Base-by-base conservation (phyloP, 2,329 filamentous ascomycete genomes). In the Cladosporium oxysporum region DNA sequence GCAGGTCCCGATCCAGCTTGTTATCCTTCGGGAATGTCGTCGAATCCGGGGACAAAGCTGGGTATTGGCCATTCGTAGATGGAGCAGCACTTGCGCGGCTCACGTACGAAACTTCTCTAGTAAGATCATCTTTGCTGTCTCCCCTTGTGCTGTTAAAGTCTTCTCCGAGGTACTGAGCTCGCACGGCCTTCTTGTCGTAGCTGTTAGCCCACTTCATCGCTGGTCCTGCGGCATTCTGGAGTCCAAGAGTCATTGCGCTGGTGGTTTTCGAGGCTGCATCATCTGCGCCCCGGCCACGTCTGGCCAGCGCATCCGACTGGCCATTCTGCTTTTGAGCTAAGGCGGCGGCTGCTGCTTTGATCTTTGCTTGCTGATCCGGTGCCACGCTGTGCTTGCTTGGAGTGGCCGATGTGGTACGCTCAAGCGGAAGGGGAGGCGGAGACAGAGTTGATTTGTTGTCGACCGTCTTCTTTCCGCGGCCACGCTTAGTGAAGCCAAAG, bases 201-300 rank as follows among this genome's bases (percentile, higher is more conserved):
- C 93, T 93, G 78, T 85, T 94, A 35, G 94, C 92, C 95, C 95
- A 99, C 78, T 97, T 96, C 89, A 99, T 90, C 1, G 95, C 95
- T 28, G 93, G 91, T 10, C 91, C 95, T 21, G 93, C 94, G 76
- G 97, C 95, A 62, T 85, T 92, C 73, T 93, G 84, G 68, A 98
- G 90, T 75, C 97, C 93, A 57, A 98, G 82, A 3, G 93, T 97
- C 74, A 97, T 85, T 65, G 96, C 87, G 70, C 95, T 99, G 77
- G 89, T 93, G 3, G 93, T 97, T 84, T 96, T 97, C 53, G 80
- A 79, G 65, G 84, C 82, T 12, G 78, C 76, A 81, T 85, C 69
- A 77, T 87, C 82, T 79, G 85, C 77, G 78, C 77, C 70, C 67
- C 80, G 78, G 82, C 87, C 72, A 76, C 83, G 76, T 85, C 90